These are phyloP conservation scores for Acanthochlamys bracteata DNA, from an alignment of 106 monocot genomes.

Conservation along the genomic window DNA sequence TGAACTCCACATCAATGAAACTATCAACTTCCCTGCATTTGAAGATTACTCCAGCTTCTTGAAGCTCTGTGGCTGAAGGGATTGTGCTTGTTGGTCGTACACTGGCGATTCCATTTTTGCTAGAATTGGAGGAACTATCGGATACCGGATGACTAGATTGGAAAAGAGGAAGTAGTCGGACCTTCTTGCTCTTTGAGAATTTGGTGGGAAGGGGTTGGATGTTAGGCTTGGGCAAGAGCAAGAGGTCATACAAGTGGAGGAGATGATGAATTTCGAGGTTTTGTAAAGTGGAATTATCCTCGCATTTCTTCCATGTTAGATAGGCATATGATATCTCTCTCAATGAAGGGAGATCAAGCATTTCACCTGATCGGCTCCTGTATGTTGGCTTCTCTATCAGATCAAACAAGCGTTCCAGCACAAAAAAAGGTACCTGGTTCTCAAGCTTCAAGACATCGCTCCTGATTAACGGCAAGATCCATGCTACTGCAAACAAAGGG, in stretches of 20 bases:
- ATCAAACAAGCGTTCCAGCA: neutral
- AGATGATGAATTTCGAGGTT: neutral
- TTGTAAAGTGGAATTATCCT: neutral
- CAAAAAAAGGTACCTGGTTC: constrained; percentile 2
- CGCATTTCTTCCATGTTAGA: constrained; percentile 3
- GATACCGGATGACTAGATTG: neutral
- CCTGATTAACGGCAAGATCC: constrained; percentile 2
- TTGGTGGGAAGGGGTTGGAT: neutral
- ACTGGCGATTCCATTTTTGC: neutral
- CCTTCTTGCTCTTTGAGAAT: neutral
- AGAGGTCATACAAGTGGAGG: neutral
- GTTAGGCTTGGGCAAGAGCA: neutral
- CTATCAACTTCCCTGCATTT: constrained; percentile 1
- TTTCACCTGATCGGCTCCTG: neutral
- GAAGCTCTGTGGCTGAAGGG: neutral
- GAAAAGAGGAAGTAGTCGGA: neutral
- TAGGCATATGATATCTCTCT: neutral
- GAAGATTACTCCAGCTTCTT: neutral
- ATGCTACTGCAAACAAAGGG: neutral
- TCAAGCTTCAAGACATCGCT: neutral
- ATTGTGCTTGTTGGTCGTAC: neutral
- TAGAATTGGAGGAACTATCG: constrained; percentile 2
- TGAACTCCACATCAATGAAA: neutral
- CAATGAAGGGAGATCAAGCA: neutral
- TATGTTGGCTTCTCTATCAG: neutral